These are phyloP conservation scores for Acorus gramineus DNA, from an alignment of 106 monocot species.

Conservation along the genomic window DNA sequence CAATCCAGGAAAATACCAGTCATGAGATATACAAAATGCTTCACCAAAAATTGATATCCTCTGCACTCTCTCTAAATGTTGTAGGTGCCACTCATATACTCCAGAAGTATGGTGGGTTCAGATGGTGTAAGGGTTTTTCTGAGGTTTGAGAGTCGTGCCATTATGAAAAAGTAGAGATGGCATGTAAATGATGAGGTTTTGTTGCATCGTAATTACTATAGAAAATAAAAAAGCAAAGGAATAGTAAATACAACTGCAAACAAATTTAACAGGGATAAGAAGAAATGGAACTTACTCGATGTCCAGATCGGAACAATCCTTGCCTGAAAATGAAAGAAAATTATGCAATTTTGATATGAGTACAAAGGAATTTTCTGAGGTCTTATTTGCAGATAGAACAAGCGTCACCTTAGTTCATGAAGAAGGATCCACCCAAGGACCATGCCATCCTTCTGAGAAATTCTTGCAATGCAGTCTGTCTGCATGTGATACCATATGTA, in stretches of 20 bases:
- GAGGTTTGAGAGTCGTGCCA: too few species aligned
- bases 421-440: conserved; percentile 93
- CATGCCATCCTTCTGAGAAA: conserved; percentile 57
- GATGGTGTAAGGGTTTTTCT: too few species aligned
- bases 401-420: conserved; percentile 55
- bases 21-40: too few species aligned
- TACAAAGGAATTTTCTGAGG: not conserved
- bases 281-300: conserved; percentile 25
- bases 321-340: conserved; percentile 34
- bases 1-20: too few species aligned
- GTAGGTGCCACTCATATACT: too few species aligned
- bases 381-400: not conserved
- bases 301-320: conserved; percentile 36
- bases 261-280: not conserved
- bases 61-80: too few species aligned
- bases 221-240: not conserved
- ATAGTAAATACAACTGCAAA: not conserved
- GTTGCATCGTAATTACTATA: not conserved
- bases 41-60: too few species aligned
- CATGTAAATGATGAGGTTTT: not conserved
- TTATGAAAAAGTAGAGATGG: too few species aligned
- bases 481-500: conserved; percentile 14
- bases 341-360: not conserved
- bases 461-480: conserved; percentile 95
- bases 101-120: too few species aligned